Percentiles rank a stretch among this genome's conserved stretches.
phyloP scores from a whole-genome alignment of 495 filamentous ascomycete species.

The Hypoxylon lienhwacheense region DNA sequence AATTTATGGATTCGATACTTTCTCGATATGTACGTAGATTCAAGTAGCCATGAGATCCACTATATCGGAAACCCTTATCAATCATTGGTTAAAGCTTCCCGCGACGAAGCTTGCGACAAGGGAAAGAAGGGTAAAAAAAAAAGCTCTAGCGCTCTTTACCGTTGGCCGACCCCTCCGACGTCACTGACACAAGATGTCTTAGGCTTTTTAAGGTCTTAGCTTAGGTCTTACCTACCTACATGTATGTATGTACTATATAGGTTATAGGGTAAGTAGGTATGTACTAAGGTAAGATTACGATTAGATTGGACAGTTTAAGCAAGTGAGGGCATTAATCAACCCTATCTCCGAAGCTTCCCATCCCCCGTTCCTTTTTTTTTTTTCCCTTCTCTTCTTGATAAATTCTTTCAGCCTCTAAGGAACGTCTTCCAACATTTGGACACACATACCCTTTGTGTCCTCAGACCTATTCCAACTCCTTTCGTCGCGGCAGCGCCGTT shows the following conservation, averaged over 20 bases:
- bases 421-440: background rate
- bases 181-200: conserved; percentile 17
- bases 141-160: conserved; percentile 16
- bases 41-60: background rate
- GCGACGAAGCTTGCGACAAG: background rate
- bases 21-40: background rate
- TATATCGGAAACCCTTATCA: conserved; percentile 7
- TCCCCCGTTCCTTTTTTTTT: conserved; percentile 1
- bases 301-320: background rate
- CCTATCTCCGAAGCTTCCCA: conserved; percentile 25
- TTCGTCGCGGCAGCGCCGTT: conserved; percentile 1
- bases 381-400: conserved; percentile 4
- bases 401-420: conserved; percentile 14
- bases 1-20: no score
- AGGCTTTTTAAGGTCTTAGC: no score
- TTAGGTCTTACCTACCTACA: no score
- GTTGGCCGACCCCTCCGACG: conserved; percentile 15
- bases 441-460: background rate
- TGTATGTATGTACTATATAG: background rate
- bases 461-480: background rate
- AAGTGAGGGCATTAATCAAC: conserved; percentile 1
- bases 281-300: background rate
- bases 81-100: conserved; percentile 10
- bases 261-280: no score
- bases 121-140: background rate